Base-by-base conservation (phyloP, 2,329 filamentous ascomycete genomes). In the Tricladium varicosporioides region DNA sequence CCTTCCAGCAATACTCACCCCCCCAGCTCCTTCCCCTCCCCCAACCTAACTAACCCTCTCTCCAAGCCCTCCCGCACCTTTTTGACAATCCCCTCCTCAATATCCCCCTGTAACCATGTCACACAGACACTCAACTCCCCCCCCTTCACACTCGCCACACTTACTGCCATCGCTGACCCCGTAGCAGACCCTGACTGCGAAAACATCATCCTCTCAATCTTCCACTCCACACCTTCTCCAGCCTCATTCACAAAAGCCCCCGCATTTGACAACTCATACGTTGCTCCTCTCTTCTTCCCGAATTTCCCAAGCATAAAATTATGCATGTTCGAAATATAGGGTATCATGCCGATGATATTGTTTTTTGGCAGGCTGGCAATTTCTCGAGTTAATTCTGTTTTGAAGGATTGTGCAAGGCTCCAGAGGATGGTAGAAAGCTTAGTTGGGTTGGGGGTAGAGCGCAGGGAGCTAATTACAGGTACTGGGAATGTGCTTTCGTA, bases 191-290 rank as follows among this genome's bases (percentile, higher is more conserved):
- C 73, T 0, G 78, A 75, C 57, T 83, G 81, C 0, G 77, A 74
- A 63, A 84, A 83, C 13, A 82, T 61, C 15, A 73, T 66, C n/a
- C 78, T 73, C 3, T 72, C 71, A 19, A 82, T 73, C 2, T 59
- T 63, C 73, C 74, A 76, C 2, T 47, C 56, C 1, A 55, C 58
- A 7, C 22, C 22, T 1, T 36, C 58, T 1, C 46, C 18, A 47
- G 53, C 32, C 54, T 60, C 54, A 5, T 57, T 49, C 5, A 66
- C 63, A n/a, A 79, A 64, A 13, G 71, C 70, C 1, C 82, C 81
- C 5, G 83, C 58, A 63, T 84, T 85, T 58, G 78, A 82, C 4
- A 83, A 61, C 57, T 79, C 77, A 76, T 78, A 83, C 0, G 78
- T 77, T 1, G 63, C 64, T 2, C 69, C 65, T 7, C 80, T 74